Conservation (phyloP, 345 rosid genomes). For the Lepidium didymum region DNA sequence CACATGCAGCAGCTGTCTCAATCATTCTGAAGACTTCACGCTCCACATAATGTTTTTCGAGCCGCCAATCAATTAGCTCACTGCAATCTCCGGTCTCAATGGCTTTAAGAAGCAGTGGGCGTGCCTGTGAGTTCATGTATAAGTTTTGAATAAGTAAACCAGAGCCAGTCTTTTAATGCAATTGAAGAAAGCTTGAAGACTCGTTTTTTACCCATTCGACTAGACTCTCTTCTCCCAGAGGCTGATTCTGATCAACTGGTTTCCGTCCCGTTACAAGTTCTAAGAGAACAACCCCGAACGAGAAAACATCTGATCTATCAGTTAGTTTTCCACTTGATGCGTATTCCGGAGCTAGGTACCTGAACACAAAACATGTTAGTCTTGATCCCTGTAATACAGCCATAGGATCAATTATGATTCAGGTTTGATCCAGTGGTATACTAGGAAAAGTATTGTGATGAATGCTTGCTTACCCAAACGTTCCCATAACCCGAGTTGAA, state of each 20-base stretch:
- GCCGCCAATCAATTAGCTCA: constrained; percentile 64
- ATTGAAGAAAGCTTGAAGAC: background rate
- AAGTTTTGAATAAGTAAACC: constrained; percentile 31
- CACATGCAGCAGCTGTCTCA: constrained; percentile 93
- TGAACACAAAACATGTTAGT: constrained; percentile 24
- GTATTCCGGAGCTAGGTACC: constrained; percentile 96
- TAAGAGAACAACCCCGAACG: constrained; percentile 91
- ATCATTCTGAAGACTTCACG: constrained; percentile 70
- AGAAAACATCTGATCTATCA: constrained; percentile 91
- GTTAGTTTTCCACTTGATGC: constrained; percentile 94
- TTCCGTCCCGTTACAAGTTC: constrained; percentile 91
- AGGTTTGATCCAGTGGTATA: background rate
- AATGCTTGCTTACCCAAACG: constrained; percentile 74
- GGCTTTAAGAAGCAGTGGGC: constrained; percentile 59
- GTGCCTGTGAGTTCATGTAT: constrained; percentile 60
- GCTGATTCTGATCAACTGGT: constrained; percentile 79
- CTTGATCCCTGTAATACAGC: constrained; percentile 19
- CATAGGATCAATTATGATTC: constrained; percentile 37
- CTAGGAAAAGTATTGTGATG: background rate
- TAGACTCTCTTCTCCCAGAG: constrained; percentile 92
- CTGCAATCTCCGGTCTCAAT: constrained; percentile 67
- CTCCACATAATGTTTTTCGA: constrained; percentile 68
- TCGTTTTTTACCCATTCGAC: constrained; percentile 81
- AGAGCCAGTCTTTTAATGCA: constrained; percentile 28
- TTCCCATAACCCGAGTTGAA: constrained; percentile 98